Conservation (phyloP, 139 green algal species). For the Volvox reticuliferus region DNA sequence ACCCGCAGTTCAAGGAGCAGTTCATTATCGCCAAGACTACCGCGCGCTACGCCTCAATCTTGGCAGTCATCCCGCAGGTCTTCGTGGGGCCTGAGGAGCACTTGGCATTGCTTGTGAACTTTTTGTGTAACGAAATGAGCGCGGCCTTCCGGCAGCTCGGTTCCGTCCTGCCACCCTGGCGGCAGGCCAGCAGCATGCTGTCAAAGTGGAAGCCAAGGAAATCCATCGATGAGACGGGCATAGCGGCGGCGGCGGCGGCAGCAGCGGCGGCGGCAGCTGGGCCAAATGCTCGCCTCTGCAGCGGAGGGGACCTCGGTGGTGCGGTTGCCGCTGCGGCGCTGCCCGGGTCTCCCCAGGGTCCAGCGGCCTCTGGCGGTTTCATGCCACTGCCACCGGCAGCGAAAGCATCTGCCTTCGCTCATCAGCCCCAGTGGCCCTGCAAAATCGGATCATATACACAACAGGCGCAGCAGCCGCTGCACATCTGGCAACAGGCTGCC, state of each 20-base stretch:
- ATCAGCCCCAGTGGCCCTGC: background rate
- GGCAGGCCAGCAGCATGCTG: conserved; percentile 71
- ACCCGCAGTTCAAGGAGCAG: conserved; percentile 63
- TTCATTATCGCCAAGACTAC: conserved; percentile 66
- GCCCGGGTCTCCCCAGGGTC: background rate
- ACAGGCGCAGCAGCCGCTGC: background rate
- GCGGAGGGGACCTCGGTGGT: background rate
- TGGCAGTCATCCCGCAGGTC: conserved; percentile 57
- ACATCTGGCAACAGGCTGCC: background rate
- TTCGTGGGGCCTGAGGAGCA: conserved; percentile 61
- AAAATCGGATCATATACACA: background rate
- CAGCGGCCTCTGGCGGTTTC: too few relatives aligned
- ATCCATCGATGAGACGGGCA: conserved; percentile 17
- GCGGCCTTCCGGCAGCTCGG: conserved; percentile 69
- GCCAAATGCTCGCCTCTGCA: background rate
- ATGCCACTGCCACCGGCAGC: too few relatives aligned
- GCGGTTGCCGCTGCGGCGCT: background rate
- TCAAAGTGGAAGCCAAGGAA: conserved; percentile 73
- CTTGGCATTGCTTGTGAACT: conserved; percentile 58
- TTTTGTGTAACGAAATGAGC: conserved; percentile 76
- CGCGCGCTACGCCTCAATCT: conserved; percentile 49
- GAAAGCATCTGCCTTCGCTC: too few relatives aligned
- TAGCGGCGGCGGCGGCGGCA: background rate
- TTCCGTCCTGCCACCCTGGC: conserved; percentile 77
- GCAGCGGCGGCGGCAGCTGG: background rate